A percentile compares a stretch with the other conserved stretches of the same genome.
phyloP scores from a whole-genome alignment of 1,139 yeast species.

The Zygosaccharomyces sapae region DNA sequence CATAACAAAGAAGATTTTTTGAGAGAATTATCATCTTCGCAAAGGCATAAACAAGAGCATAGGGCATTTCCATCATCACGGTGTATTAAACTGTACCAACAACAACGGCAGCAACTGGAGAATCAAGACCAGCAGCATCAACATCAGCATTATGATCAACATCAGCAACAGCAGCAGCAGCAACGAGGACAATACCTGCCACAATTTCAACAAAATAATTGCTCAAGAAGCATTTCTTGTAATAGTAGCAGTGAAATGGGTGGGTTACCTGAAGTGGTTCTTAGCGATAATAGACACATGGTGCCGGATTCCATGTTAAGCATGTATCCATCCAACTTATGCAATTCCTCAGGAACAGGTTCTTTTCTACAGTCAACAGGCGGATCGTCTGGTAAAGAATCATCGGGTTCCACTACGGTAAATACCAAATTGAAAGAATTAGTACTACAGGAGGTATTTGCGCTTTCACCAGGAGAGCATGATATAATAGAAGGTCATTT shows the following conservation, averaged over 20 bases:
- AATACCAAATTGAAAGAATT: slow-evolving; percentile 62
- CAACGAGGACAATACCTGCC: neutral
- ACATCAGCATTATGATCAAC: slow-evolving; percentile 10
- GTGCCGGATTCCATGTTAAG: slow-evolving; percentile 75
- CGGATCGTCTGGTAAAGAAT: slow-evolving; percentile 12
- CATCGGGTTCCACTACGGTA: slow-evolving; percentile 59
- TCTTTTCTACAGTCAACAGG: slow-evolving; percentile 23
- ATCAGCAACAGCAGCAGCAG: neutral
- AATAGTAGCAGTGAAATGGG: slow-evolving; percentile 20
- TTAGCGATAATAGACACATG: slow-evolving; percentile 85
- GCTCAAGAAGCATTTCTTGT: slow-evolving; percentile 22
- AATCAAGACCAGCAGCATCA: slow-evolving; percentile 17
- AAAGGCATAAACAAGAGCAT: slow-evolving; percentile 7
- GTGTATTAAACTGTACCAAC: neutral
- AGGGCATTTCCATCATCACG: slow-evolving; percentile 4
- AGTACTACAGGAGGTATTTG: slow-evolving; percentile 66
- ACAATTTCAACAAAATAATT: neutral
- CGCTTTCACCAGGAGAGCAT: slow-evolving; percentile 37
- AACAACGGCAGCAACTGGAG: neutral
- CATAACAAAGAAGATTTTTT: slow-evolving; percentile 27
- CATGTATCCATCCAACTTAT: slow-evolving; percentile 51
- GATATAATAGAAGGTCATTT: neutral
- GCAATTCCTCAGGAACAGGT: slow-evolving; percentile 43
- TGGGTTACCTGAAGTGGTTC: slow-evolving; percentile 70
- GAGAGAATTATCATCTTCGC: slow-evolving; percentile 13